A percentile compares a stretch with the other conserved stretches of the same genome.
Evolutionary conservation across 2,329 filamentous ascomycete species (phyloP).

Genomic region (Fusarium musae): DNA sequence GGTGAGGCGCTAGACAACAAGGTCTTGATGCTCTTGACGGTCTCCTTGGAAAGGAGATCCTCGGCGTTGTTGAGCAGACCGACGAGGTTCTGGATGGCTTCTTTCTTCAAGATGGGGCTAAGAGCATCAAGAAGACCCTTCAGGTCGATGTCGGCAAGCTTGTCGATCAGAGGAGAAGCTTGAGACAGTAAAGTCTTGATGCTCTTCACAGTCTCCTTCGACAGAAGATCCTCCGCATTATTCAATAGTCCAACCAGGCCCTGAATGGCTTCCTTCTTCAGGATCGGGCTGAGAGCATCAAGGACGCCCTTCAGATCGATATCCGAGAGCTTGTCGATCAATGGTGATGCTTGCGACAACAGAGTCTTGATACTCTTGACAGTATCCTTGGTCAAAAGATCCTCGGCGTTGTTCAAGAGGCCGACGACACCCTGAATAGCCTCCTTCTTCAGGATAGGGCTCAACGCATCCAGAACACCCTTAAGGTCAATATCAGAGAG

Average conservation of each 20-base stretch:
- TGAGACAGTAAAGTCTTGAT: slow-evolving; percentile 33
- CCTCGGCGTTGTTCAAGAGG: slow-evolving; percentile 1
- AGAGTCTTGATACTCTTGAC: slow-evolving; percentile 12
- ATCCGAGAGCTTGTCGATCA: slow-evolving; percentile 44
- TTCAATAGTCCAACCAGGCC: slow-evolving; percentile 40
- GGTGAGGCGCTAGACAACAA: slow-evolving; percentile 37
- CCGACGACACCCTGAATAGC: slow-evolving; percentile 10
- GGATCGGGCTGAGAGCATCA: slow-evolving; percentile 36
- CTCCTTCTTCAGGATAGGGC: slow-evolving; percentile 14
- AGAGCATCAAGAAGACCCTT: slow-evolving; percentile 47
- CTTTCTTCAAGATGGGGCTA: slow-evolving; percentile 50
- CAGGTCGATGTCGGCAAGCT: slow-evolving; percentile 49
- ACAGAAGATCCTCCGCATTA: slow-evolving; percentile 41
- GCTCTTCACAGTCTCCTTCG: slow-evolving; percentile 35
- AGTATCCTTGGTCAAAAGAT: slow-evolving; percentile 3
- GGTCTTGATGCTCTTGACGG: slow-evolving; percentile 31
- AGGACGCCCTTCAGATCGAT: slow-evolving; percentile 50
- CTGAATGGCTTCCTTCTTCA: slow-evolving; percentile 45
- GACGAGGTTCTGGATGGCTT: slow-evolving; percentile 43
- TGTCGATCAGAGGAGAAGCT: slow-evolving; percentile 28
- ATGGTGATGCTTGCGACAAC: neutral
- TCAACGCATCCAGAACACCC: neutral
- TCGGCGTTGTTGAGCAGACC: slow-evolving; percentile 49
- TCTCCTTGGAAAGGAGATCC: slow-evolving; percentile 34
- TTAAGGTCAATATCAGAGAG: slow-evolving; percentile 4